Evolutionary conservation across 805 yeast species (phyloP), one percentile per base, ranked within the genome.

Genomic region (Yarrowia alimentaria): DNA sequence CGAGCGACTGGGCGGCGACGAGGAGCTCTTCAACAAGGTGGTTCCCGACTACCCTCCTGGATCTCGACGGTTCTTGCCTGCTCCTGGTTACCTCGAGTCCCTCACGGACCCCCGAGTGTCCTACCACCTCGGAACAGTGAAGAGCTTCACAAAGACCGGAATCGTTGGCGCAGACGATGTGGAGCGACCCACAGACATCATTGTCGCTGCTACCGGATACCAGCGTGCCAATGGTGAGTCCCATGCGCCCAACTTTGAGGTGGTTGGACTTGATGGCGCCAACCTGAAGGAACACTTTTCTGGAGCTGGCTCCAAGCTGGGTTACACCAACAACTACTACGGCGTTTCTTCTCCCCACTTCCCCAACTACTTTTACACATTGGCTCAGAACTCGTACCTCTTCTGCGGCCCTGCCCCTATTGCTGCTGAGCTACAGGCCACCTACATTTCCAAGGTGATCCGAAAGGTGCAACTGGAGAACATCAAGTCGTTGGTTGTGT

Each of bases 41-140:
- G 34, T 58, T 28, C 64, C 63, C 6, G 56, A 51, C 18, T 57
- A 51, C 29, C 40, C 34, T 17, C 55, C 57, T 9, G 61, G 61
- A 19, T 55, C 61, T 26, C 52, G 61, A 18, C 54, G 63, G 19
- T 51, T 57, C 8, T 52, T 60, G 10, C 58, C 61, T 13, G 64
- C 61, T 13, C 51, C 47, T 8, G 53, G 51, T 17, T 60, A 60
- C 49, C 50, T 57, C 24, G 61, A 59, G 33, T 26, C 55, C 20
- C 51, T 58, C 13, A 42, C 43, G 4, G 48, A 56, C 12, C 53
- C 45, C 8, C 60, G 59, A 43, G 64, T 61, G 4, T 57, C 58
- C 4, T 31, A 55, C 24, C 54, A 52, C 8, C 29, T 53, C 6
- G 49, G 34, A 5, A 51, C 56, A 4, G 53, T 61, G 18, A 32